Base-by-base conservation (phyloP, 2,329 filamentous ascomycete species). In the Didymella keratinophila region DNA sequence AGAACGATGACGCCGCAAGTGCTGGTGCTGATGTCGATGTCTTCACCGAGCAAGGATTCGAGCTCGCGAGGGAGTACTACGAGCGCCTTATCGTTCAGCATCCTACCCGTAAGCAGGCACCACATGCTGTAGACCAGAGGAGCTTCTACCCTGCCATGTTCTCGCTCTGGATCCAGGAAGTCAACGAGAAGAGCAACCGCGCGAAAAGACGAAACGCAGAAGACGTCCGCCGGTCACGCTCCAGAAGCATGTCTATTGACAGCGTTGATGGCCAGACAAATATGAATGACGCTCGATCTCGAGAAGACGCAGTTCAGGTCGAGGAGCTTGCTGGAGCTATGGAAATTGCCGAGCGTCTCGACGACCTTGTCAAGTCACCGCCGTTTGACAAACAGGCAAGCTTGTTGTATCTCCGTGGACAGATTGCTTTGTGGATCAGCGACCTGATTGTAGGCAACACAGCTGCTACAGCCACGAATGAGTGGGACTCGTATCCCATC, bases 101-200 rank as follows among this genome's bases (percentile, higher is more conserved):
- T 57, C 76, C 76, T 12, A 63, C 75, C 89, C 92, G 7, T 88
- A 89, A 80, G 86, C 88, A 67, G 82, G 81, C 83, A 5, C 86
- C 87, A 0, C 78, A 85, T 49, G 78, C 82, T 3, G 78, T 88
- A 41, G 89, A 86, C 63, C 87, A 91, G 11, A 72, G 90, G 36
- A 87, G 92, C 60, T 96, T 97, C 73, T 93, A 92, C 78, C 88
- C 91, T 14, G 89, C 90, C 14, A 85, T 96, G 79, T 88, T 94
- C 66, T 87, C 87, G 47, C 85, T 92, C 44, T 94, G 95, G 85
- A 84, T 97, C 50, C 93, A 92, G 73, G 86, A 90, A 61, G 81
- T 88, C 1, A 86, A 91, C 69, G 81, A 86, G 45, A 75, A 71
- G 58, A 77, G 87, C 87, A 79, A 84, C 84, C 69, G 78, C 75